Base-by-base conservation (phyloP, 108 stramenopile species). In the Cyclotella kingstonii region DNA sequence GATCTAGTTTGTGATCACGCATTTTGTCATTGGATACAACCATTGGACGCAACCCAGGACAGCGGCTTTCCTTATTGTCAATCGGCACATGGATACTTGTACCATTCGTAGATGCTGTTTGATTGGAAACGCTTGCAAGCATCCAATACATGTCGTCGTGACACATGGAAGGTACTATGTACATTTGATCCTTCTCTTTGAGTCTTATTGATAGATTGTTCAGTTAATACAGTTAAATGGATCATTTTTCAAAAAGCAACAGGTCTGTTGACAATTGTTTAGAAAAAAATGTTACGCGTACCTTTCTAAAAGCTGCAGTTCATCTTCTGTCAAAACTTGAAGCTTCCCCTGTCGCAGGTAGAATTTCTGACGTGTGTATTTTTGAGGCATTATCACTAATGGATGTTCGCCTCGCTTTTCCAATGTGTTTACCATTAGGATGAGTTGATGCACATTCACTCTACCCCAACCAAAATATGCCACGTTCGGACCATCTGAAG, bases 381-480 rank as follows among this genome's bases (percentile, higher is more conserved):
- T 73, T 38, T 80, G 60, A 12, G 73, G 70, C 46, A 64, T 68
- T 23, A 73, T 40, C 8, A 78, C 77, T 3, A 78, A 42, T 0
- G 73, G 67, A 21, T 63, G 30, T 60, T 78, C 77, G 3, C 73
- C 67, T 50, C 46, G 54, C 61, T 40, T 56, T 54, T 90, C 85
- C 60, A 94, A 47, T 21, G 74, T 77, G 49, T 81, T 80, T 12
- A 90, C 81, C 52, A 90, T 83, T 40, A 78, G 77, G 30, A 76
- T 39, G 11, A 78, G 67, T 45, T 78, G 77, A 49, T 69, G 31
- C 25, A 74, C 48, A 34, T 74, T 74, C 42, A 78, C 42, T 47
- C 45, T 66, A 5, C 77, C 77, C 72, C 73, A 74, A 8, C 77
- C 77, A 44, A 78, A 78, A 60, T 71, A 78, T 26, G 73, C 77